Evolutionary conservation across 208 protist species (phyloP).

Genomic region (Leishmania major): DNA sequence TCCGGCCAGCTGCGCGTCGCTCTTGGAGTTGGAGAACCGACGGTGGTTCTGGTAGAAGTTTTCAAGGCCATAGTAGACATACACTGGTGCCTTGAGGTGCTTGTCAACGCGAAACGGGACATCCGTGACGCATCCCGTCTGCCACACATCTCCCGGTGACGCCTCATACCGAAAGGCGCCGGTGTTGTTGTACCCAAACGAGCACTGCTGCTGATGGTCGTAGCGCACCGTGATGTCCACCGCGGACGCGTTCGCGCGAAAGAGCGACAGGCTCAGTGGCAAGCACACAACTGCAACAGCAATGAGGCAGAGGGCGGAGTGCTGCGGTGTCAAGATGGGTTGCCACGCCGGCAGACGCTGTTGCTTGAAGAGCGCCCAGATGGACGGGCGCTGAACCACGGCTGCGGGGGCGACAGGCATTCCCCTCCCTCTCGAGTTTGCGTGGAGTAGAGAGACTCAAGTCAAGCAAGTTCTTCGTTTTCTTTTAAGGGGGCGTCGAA

Average conservation of each 20-base stretch:
- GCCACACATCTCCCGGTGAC: slow-evolving; percentile 11
- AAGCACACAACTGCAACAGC: slow-evolving; percentile 92
- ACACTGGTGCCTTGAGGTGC: slow-evolving; percentile 90
- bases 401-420: neutral
- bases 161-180: slow-evolving; percentile 49
- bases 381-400: slow-evolving; percentile 15
- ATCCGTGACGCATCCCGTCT: slow-evolving; percentile 62
- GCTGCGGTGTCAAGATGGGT: slow-evolving; percentile 93
- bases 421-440: neutral
- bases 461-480: neutral
- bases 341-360: slow-evolving; percentile 97
- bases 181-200: slow-evolving; percentile 26
- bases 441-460: neutral
- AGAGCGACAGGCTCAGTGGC: slow-evolving; percentile 88
- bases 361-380: slow-evolving; percentile 83
- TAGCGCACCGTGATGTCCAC: slow-evolving; percentile 77
- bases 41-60: slow-evolving; percentile 99
- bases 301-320: slow-evolving; percentile 92
- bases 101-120: slow-evolving; percentile 60
- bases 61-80: slow-evolving; percentile 97
- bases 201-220: slow-evolving; percentile 64
- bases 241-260: slow-evolving; percentile 69
- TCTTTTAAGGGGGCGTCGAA: neutral
- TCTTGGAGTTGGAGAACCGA: slow-evolving; percentile 87
- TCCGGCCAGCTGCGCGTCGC: slow-evolving; percentile 77